Base-by-base conservation (phyloP, 495 filamentous ascomycete genomes). In the Lepraria neglecta region DNA sequence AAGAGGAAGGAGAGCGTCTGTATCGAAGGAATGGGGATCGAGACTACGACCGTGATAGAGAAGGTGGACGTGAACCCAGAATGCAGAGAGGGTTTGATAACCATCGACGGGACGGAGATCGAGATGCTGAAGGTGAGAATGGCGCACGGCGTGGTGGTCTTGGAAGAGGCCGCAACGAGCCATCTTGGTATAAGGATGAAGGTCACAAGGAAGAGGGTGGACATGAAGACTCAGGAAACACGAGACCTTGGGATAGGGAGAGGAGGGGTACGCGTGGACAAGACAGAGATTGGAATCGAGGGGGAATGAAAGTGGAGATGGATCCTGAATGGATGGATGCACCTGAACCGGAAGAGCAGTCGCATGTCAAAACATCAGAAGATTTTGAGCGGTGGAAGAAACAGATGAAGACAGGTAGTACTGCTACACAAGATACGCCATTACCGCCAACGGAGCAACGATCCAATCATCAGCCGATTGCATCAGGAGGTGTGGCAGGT, bases 361-460 rank as follows among this genome's bases (percentile, higher is more conserved):
- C 79, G 48, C 83, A 78, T 58, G 84, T 78, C 19, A 89, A 88
- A 69, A 95, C 88, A 11, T 86, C 88, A 68, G 91, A 95, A 68
- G 91, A 97, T 59, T 97, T 98, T 71, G 87, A 96, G 73, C 87
- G 87, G 62, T 98, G 95, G 84, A 96, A 97, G 75, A 89, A 94
- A 65, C 78, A 76, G 54, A 95, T 95, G 92, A 96, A 92, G 71
- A 84, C 86, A 31, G 73, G 76, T 69, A 69, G 62, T 50, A 60
- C 43, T 38, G 33, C 64, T 43, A 57, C 47, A 21, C 42, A 51
- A 30, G 63, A 65, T 21, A 52, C 48, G 6, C 55, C 62, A 40
- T 44, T 55, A 27, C 38, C 51, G 48, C 12, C 44, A 48, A 47
- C 31, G 30, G 65, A 71, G 24, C 67, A 62, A 35, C 43, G 45